Percentiles rank a stretch among this genome's conserved stretches.
phyloP scores from a whole-genome alignment of 306 rosid genomes.

The Abrus pulchellus region DNA sequence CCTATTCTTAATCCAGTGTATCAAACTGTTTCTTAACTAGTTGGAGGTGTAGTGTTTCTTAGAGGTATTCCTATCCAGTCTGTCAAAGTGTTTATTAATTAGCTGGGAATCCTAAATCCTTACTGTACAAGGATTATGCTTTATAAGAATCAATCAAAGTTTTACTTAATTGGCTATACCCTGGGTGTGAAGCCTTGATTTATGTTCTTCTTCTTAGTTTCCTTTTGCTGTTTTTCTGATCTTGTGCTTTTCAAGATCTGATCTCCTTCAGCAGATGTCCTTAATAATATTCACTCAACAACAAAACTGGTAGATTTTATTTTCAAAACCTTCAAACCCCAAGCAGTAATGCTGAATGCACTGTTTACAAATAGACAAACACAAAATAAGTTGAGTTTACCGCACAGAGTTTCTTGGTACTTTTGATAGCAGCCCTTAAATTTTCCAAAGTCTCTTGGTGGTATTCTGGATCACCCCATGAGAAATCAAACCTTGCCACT shows the following conservation, averaged over 20 bases:
- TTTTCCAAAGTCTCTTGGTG: constrained; percentile 84
- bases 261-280: background rate
- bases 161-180: background rate
- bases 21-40: background rate
- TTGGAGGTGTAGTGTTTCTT: background rate
- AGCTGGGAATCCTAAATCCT: background rate
- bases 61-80: too few species aligned
- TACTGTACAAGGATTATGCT: background rate
- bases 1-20: background rate
- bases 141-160: background rate
- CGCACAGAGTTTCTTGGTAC: constrained; percentile 72
- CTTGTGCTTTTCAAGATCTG: background rate
- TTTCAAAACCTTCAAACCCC: background rate
- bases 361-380: constrained; percentile 3
- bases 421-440: constrained; percentile 64
- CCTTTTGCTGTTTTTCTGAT: background rate
- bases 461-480: constrained; percentile 75
- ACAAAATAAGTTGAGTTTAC: constrained; percentile 50
- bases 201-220: background rate
- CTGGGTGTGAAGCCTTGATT: background rate
- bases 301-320: background rate
- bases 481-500: constrained; percentile 85
- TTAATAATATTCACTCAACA: background rate
- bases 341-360: background rate
- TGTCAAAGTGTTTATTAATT: background rate